A percentile compares a stretch with the other conserved stretches of the same genome.
Evolutionary conservation across 2,329 filamentous ascomycete species (phyloP).

Genomic region (Scedosporium boydii): DNA sequence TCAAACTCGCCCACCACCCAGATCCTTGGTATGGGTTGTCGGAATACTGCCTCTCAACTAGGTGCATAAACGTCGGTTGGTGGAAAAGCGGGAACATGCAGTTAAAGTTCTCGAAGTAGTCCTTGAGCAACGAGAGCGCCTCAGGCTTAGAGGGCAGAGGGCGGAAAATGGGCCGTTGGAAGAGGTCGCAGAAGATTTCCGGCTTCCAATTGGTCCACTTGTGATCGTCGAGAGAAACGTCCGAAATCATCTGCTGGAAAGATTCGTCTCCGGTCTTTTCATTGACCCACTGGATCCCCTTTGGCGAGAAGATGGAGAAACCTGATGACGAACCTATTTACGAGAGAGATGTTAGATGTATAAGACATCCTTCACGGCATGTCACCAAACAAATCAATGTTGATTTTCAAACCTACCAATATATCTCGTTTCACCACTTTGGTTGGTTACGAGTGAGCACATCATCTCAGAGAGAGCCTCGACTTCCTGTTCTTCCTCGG

Average conservation of each 20-base stretch:
- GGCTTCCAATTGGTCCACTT: slow-evolving; percentile 98
- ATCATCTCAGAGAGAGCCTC: slow-evolving; percentile 94
- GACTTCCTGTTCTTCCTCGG: slow-evolving; percentile 58
- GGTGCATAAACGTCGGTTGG: slow-evolving; percentile 95
- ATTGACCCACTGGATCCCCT: slow-evolving; percentile 97
- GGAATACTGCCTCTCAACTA: slow-evolving; percentile 91
- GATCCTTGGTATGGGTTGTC: slow-evolving; percentile 87
- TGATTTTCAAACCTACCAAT: slow-evolving; percentile 53
- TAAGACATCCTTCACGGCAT: not conserved
- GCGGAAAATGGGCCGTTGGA: slow-evolving; percentile 74
- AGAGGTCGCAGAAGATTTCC: slow-evolving; percentile 92
- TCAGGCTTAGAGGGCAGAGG: slow-evolving; percentile 79
- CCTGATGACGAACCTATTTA: slow-evolving; percentile 79
- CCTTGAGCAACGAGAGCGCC: slow-evolving; percentile 76
- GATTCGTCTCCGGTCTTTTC: slow-evolving; percentile 93
- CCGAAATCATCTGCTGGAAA: slow-evolving; percentile 89
- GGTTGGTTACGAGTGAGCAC: slow-evolving; percentile 95
- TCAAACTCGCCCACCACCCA: slow-evolving; percentile 97
- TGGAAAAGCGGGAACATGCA: slow-evolving; percentile 97
- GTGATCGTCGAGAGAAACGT: slow-evolving; percentile 83
- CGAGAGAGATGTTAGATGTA: slow-evolving; percentile 3
- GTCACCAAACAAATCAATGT: too few relatives aligned
- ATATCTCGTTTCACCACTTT: slow-evolving; percentile 87
- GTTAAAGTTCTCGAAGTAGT: slow-evolving; percentile 98
- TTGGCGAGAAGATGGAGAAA: slow-evolving; percentile 97